Evolutionary conservation across 2,329 filamentous ascomycete species (phyloP).

Genomic region (Aspergillus vadensis): DNA sequence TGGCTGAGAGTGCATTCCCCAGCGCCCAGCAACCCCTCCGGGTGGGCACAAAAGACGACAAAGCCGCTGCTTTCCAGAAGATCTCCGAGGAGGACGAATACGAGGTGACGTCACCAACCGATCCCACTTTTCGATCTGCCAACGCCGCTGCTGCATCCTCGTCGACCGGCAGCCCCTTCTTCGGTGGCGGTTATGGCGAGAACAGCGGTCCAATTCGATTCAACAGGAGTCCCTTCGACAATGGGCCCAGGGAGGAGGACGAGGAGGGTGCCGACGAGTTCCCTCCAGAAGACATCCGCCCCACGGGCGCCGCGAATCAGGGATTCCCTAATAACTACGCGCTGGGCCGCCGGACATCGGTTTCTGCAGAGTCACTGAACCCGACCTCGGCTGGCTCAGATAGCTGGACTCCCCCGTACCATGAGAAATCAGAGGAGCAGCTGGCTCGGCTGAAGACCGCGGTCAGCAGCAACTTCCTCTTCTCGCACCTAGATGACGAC

Average conservation of each 20-base stretch:
- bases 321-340: conserved; percentile 85
- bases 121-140: conserved; percentile 57
- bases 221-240: conserved; percentile 37
- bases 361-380: conserved; percentile 94
- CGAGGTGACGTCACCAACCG: conserved; percentile 76
- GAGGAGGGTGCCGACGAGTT: conserved; percentile 27
- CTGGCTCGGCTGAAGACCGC: conserved; percentile 74
- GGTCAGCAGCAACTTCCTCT: conserved; percentile 88
- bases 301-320: conserved; percentile 28
- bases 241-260: conserved; percentile 22
- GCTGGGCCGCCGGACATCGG: conserved; percentile 87
- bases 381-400: conserved; percentile 80
- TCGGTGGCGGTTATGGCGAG: conserved; percentile 32
- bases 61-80: conserved; percentile 57
- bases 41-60: conserved; percentile 69
- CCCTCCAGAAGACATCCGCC: conserved; percentile 28
- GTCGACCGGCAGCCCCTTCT: conserved; percentile 47
- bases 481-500: conserved; percentile 92
- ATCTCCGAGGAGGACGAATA: conserved; percentile 81
- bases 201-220: conserved; percentile 33
- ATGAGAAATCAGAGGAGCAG: conserved; percentile 82
- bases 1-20: conserved; percentile 74
- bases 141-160: conserved; percentile 30
- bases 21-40: conserved; percentile 80
- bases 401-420: conserved; percentile 85